Percentiles rank a stretch among this genome's conserved stretches.
phyloP scores from a whole-genome alignment of 305 asterid genomes.

The Fraxinus paxiana region DNA sequence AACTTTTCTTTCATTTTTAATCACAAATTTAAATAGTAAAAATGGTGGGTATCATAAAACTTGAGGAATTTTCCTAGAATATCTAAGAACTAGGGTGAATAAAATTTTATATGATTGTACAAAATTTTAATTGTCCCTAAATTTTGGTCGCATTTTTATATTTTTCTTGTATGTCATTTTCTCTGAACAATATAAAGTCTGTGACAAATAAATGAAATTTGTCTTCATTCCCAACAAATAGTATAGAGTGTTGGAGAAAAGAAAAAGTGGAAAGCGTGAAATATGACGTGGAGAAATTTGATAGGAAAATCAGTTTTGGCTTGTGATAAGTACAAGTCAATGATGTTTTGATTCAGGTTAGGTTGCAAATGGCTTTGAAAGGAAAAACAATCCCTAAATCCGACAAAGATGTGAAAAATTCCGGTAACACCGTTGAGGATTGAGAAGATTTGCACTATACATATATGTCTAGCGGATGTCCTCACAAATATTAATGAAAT shows the following conservation, averaged over 20 bases:
- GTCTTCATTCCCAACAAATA: neutral
- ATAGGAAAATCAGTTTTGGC: too few relatives aligned
- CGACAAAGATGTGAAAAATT: neutral
- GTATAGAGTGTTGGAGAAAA: neutral
- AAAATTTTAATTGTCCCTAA: neutral
- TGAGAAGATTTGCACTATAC: neutral
- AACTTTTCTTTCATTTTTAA: too few relatives aligned
- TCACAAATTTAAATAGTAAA: neutral
- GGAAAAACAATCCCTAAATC: neutral
- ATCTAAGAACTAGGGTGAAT: neutral
- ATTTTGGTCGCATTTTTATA: neutral
- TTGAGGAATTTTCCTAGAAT: neutral
- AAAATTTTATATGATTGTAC: neutral
- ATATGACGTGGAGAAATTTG: too few relatives aligned
- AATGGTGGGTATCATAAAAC: neutral
- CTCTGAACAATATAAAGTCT: neutral
- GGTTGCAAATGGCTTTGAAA: neutral
- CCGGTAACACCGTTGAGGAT: neutral
- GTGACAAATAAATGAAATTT: neutral
- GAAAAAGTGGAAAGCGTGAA: neutral
- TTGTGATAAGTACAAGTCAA: neutral
- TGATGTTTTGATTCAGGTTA: neutral
- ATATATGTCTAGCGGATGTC: neutral
- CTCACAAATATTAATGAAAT: neutral
- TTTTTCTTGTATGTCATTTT: neutral